Evolutionary conservation across 1,284 basidiomycete genomes (phyloP).

Genomic region (Meira miltonrushii): DNA sequence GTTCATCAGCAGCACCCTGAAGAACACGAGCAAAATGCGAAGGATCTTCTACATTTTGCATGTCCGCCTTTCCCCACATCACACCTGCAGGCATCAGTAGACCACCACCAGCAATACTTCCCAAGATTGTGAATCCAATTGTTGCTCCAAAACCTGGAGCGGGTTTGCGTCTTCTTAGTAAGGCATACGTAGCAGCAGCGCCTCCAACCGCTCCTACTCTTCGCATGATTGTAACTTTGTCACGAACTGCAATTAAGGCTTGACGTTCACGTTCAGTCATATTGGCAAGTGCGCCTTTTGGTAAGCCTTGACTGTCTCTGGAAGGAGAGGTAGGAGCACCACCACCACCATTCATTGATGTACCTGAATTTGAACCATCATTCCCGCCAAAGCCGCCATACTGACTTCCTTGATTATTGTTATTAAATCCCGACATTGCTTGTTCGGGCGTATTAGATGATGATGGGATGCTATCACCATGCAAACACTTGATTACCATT

Average conservation of each 20-base stretch:
- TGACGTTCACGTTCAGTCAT: not conserved
- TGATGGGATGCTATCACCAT: too few species aligned
- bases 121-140: not conserved
- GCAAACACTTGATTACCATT: too few species aligned
- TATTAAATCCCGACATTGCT: too few species aligned
- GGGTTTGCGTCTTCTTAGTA: not conserved
- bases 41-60: constrained; percentile 4
- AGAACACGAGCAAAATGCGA: not conserved
- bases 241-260: not conserved
- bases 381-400: too few species aligned
- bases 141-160: not conserved
- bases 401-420: too few species aligned
- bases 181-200: not conserved
- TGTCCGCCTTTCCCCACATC: not conserved
- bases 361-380: too few species aligned
- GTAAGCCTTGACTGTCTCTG: too few species aligned
- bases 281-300: too few species aligned
- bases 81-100: not conserved
- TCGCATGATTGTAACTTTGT: not conserved
- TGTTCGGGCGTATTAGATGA: too few species aligned
- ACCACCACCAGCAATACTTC: not conserved
- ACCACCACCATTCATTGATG: too few species aligned
- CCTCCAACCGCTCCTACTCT: not conserved
- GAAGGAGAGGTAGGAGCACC: too few species aligned
- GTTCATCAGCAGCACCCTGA: not conserved